Percentiles rank a stretch among this genome's conserved stretches.
Conservation (phyloP, 345 rosid genomes). For the Ailanthus altissimus region DNA sequence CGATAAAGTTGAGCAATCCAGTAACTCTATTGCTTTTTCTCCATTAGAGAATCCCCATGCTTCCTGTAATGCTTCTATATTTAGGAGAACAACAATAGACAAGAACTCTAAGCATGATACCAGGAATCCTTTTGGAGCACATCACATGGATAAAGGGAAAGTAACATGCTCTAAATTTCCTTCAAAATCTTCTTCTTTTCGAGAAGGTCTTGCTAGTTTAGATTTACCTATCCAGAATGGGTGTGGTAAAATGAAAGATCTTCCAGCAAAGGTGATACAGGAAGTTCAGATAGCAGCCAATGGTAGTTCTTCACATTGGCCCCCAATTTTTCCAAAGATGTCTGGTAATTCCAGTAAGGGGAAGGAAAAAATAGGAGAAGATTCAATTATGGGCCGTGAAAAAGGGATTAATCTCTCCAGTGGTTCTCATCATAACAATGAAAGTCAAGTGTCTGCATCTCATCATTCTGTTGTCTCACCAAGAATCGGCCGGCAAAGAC, state of each 20-base stretch:
- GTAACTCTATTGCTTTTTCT: conserved; percentile 24
- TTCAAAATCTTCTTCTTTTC: conserved; percentile 21
- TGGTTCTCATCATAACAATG: conserved; percentile 32
- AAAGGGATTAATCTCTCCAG: conserved; percentile 43
- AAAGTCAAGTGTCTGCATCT: conserved; percentile 27
- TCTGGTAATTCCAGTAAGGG: conserved; percentile 52
- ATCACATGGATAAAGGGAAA: conserved; percentile 46
- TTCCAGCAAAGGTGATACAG: conserved; percentile 27
- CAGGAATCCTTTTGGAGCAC: conserved; percentile 29
- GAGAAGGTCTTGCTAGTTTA: conserved; percentile 30
- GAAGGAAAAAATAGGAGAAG: conserved; percentile 55
- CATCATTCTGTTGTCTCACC: conserved; percentile 32
- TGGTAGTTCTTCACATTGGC: conserved; percentile 31
- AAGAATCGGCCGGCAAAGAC: conserved; percentile 51
- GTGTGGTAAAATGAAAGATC: conserved; percentile 32
- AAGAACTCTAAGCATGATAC: conserved; percentile 33
- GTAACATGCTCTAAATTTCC: conserved; percentile 28
- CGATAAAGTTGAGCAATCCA: conserved; percentile 32
- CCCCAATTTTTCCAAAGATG: conserved; percentile 30
- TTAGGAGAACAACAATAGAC: conserved; percentile 43
- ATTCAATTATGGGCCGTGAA: conserved; percentile 36
- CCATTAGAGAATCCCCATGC: conserved; percentile 27
- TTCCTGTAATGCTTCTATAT: conserved; percentile 36
- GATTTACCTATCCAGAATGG: conserved; percentile 32
- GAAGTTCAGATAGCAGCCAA: conserved; percentile 26